Percentiles rank a stretch among this genome's conserved stretches.
phyloP scores from a whole-genome alignment of 2,329 filamentous ascomycete genomes.

The Claviceps maximensis region DNA sequence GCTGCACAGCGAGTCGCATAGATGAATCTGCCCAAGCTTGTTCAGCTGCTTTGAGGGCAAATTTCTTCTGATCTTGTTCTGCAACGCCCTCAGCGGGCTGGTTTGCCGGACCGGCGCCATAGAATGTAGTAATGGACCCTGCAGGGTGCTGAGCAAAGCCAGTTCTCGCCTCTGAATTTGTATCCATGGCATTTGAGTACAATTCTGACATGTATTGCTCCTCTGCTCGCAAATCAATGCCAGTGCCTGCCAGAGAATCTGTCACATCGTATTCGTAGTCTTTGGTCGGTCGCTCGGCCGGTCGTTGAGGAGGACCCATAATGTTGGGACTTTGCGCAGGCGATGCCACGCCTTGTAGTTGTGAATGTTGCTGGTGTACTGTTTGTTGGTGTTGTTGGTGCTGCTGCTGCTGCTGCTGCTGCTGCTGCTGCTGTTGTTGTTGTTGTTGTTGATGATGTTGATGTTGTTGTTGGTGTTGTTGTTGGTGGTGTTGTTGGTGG shows the following conservation, averaged over 20 bases:
- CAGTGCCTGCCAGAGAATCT: constrained; percentile 72
- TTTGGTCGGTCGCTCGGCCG: constrained; percentile 48
- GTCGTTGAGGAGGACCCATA: constrained; percentile 49
- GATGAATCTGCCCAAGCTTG: constrained; percentile 54
- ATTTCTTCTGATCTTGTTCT: constrained; percentile 45
- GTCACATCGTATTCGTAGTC: constrained; percentile 59
- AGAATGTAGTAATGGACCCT: constrained; percentile 44
- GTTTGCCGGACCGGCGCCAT: constrained; percentile 52
- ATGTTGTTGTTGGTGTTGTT: too few species aligned
- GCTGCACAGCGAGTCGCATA: constrained; percentile 42
- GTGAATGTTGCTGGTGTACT: neutral
- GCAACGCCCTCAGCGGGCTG: constrained; percentile 39
- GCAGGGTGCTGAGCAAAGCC: constrained; percentile 39
- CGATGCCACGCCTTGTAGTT: constrained; percentile 11
- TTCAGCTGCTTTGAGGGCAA: constrained; percentile 51
- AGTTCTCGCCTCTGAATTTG: constrained; percentile 32
- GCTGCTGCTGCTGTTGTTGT: constrained; percentile 8
- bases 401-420: constrained; percentile 4
- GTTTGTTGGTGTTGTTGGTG: constrained; percentile 1
- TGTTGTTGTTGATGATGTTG: too few species aligned
- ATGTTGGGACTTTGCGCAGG: constrained; percentile 16
- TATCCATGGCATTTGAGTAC: constrained; percentile 39
- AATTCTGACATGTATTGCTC: constrained; percentile 66
- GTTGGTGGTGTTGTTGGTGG: too few species aligned
- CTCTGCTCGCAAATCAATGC: constrained; percentile 77